These are phyloP conservation scores for Glonium stellatum DNA, from an alignment of 495 filamentous ascomycete genomes.

Conservation along the genomic window DNA sequence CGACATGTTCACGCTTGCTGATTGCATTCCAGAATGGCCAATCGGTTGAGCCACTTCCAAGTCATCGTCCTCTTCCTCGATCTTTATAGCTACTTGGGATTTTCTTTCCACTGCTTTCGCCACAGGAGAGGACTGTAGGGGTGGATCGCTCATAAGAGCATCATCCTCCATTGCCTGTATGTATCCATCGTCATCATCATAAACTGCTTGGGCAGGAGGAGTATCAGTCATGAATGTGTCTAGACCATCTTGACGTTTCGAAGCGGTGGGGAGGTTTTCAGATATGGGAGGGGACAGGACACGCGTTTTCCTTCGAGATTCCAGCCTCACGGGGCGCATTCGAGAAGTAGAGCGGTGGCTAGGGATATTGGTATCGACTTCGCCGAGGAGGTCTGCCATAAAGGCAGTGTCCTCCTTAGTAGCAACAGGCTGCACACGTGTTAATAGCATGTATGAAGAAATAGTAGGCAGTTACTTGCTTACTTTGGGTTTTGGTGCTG, in stretches of 20 bases:
- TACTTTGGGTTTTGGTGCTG: conserved; percentile 76
- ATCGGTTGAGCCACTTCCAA: conserved; percentile 77
- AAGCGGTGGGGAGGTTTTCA: conserved; percentile 29
- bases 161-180: conserved; percentile 51
- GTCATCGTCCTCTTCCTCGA: conserved; percentile 62
- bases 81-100: conserved; percentile 49
- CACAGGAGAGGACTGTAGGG: conserved; percentile 75
- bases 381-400: conserved; percentile 72
- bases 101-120: conserved; percentile 74
- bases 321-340: conserved; percentile 60
- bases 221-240: conserved; percentile 42
- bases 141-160: conserved; percentile 74
- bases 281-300: conserved; percentile 67
- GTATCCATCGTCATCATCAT: conserved; percentile 55
- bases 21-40: conserved; percentile 53
- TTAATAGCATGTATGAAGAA: conserved; percentile 6
- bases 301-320: conserved; percentile 68
- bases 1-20: conserved; percentile 74
- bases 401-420: conserved; percentile 86
- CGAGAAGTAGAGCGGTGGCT: conserved; percentile 46
- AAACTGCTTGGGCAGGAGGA: conserved; percentile 36
- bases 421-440: conserved; percentile 37
- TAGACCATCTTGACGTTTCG: conserved; percentile 38
- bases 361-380: conserved; percentile 79
- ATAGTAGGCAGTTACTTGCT: conserved; percentile 13